These are phyloP conservation scores for Ashbya aceris DNA, from an alignment of 1,139 yeast genomes.

Conservation along the genomic window DNA sequence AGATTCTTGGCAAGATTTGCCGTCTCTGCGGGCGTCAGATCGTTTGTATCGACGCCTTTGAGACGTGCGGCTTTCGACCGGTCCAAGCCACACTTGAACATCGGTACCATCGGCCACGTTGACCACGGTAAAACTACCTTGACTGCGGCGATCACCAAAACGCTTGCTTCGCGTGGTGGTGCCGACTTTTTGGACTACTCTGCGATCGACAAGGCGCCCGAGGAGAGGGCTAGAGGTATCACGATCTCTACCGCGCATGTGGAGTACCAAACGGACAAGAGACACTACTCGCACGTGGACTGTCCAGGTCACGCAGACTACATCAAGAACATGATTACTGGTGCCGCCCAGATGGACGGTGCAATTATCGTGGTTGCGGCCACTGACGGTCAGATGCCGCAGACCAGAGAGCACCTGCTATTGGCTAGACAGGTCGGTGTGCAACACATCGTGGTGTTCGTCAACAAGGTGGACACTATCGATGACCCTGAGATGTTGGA, in stretches of 20 bases:
- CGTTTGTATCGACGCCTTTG: slow-evolving; percentile 8
- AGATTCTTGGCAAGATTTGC: slow-evolving; percentile 3
- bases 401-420: slow-evolving; percentile 96
- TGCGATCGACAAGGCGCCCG: slow-evolving; percentile 96
- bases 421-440: slow-evolving; percentile 99
- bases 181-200: slow-evolving; percentile 89
- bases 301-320: slow-evolving; percentile 99
- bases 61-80: slow-evolving; percentile 59
- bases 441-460: slow-evolving; percentile 92
- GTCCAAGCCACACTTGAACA: slow-evolving; percentile 90
- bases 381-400: slow-evolving; percentile 99
- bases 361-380: slow-evolving; percentile 99
- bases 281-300: slow-evolving; percentile 96
- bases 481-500: slow-evolving; percentile 99
- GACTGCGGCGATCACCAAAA: slow-evolving; percentile 98
- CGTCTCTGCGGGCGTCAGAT: slow-evolving; percentile 5
- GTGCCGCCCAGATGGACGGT: slow-evolving; percentile 99
- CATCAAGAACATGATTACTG: slow-evolving; percentile 97
- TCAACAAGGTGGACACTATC: slow-evolving; percentile 94
- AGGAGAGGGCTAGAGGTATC: slow-evolving; percentile 99
- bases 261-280: slow-evolving; percentile 84
- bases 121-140: slow-evolving; percentile 98
- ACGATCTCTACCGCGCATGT: slow-evolving; percentile 97
- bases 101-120: slow-evolving; percentile 95
- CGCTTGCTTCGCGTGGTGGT: slow-evolving; percentile 79